Conservation (phyloP, 2,329 filamentous ascomycete genomes). For the Lojkania enalia region DNA sequence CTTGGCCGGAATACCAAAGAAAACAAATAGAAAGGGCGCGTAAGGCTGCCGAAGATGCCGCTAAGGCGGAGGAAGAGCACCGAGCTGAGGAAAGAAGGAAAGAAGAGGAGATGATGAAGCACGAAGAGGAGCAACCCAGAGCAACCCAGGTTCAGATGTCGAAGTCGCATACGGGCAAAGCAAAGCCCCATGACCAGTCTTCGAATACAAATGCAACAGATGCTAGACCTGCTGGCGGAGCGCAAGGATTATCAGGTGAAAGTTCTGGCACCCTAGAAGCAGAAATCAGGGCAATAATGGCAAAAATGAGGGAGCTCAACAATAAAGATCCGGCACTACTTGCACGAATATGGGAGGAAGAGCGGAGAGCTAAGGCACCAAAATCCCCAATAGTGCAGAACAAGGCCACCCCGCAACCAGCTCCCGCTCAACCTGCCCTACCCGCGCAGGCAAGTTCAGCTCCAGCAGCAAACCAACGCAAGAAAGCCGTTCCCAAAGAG, state of each 20-base stretch:
- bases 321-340: conserved; percentile 58
- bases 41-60: conserved; percentile 40
- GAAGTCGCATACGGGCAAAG: conserved; percentile 13
- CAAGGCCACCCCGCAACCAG: conserved; percentile 26
- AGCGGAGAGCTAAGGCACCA: conserved; percentile 46
- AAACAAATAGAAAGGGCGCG: conserved; percentile 43
- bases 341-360: conserved; percentile 60
- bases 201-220: conserved; percentile 12
- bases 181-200: conserved; percentile 30
- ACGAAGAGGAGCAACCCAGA: conserved; percentile 30
- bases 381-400: conserved; percentile 29
- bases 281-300: conserved; percentile 59
- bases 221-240: background rate
- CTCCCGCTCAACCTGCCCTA: conserved; percentile 14
- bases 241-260: conserved; percentile 21
- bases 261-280: conserved; percentile 48
- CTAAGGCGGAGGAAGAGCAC: conserved; percentile 39
- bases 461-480: conserved; percentile 23
- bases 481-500: conserved; percentile 27
- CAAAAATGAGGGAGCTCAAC: conserved; percentile 62
- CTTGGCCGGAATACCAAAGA: conserved; percentile 54
- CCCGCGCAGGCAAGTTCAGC: conserved; percentile 14
- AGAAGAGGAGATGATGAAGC: conserved; percentile 32
- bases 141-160: conserved; percentile 25
- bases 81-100: conserved; percentile 29